A percentile compares a stretch with the other conserved stretches of the same genome.
phyloP scores from a whole-genome alignment of 805 yeast genomes.

The Barnettozyma vustinii region DNA sequence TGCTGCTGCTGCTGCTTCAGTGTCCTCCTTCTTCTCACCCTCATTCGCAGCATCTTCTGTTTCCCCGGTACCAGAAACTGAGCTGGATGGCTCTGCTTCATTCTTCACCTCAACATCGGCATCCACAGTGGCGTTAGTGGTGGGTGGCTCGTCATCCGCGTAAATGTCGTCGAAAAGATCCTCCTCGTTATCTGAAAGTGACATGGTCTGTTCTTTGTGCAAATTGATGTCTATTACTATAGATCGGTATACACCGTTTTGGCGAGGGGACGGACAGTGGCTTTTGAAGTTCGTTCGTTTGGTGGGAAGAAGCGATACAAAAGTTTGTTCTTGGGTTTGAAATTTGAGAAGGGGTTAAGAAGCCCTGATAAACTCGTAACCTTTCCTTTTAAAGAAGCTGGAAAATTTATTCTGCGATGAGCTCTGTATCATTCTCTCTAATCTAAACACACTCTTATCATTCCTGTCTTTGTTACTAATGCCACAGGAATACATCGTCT shows the following conservation, averaged over 20 bases:
- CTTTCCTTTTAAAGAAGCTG: neutral
- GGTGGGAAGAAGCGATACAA: too few species aligned
- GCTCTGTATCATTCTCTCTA: neutral
- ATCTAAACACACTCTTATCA: neutral
- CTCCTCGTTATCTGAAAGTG: constrained; percentile 83
- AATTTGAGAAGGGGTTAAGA: too few species aligned
- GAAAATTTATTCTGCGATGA: constrained; percentile 1
- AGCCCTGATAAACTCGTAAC: neutral
- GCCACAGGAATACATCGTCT: constrained; percentile 64
- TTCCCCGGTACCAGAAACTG: neutral
- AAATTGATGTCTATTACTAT: constrained; percentile 6
- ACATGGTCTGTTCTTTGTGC: constrained; percentile 35
- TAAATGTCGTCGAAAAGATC: constrained; percentile 92
- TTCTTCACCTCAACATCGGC: constrained; percentile 13
- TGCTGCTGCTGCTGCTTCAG: neutral
- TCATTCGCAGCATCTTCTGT: neutral
- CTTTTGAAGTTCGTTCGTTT: neutral
- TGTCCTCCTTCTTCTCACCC: neutral
- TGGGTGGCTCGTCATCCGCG: constrained; percentile 25
- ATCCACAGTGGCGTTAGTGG: constrained; percentile 15
- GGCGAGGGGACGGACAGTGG: neutral
- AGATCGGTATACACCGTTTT: constrained; percentile 1
- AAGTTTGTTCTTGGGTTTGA: too few species aligned
- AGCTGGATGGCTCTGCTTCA: constrained; percentile 11
- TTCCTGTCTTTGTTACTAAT: neutral